phyloP scores from a whole-genome alignment of 1,284 basidiomycete genomes.

The Cryptococcus maquisensis region DNA sequence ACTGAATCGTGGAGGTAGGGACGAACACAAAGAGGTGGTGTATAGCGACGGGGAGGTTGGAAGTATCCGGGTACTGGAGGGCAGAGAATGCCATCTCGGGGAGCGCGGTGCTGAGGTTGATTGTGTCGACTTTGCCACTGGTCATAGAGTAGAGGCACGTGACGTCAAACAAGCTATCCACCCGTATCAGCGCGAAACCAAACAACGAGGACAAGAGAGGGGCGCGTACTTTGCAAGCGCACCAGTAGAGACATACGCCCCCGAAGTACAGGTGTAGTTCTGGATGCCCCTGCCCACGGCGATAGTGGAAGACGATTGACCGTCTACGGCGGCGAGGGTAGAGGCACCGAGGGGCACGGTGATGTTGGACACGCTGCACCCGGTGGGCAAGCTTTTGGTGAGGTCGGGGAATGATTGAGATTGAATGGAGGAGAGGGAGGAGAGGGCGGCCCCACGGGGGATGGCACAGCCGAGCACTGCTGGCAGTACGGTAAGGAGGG shows the following conservation, averaged over 20 bases:
- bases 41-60: conserved; percentile 34
- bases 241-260: conserved; percentile 26
- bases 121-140: conserved; percentile 38
- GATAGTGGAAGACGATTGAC: conserved; percentile 12
- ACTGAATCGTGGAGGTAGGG: conserved; percentile 34
- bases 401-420: not conserved
- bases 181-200: not conserved
- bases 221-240: conserved; percentile 34
- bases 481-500: not conserved
- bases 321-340: conserved; percentile 11
- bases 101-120: conserved; percentile 9
- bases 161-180: conserved; percentile 55
- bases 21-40: conserved; percentile 51
- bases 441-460: not conserved
- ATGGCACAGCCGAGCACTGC: not conserved
- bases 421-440: not conserved
- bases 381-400: not conserved
- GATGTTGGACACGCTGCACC: conserved; percentile 3
- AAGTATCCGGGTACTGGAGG: conserved; percentile 18
- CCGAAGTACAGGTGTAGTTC: conserved; percentile 37
- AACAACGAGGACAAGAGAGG: not conserved
- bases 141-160: conserved; percentile 54
- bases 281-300: conserved; percentile 31
- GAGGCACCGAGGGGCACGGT: conserved; percentile 3
- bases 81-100: conserved; percentile 17